Percentiles rank a stretch among this genome's conserved stretches.
Evolutionary conservation across 208 protist genomes (phyloP).

Genomic region (Cochliopodium minus): DNA sequence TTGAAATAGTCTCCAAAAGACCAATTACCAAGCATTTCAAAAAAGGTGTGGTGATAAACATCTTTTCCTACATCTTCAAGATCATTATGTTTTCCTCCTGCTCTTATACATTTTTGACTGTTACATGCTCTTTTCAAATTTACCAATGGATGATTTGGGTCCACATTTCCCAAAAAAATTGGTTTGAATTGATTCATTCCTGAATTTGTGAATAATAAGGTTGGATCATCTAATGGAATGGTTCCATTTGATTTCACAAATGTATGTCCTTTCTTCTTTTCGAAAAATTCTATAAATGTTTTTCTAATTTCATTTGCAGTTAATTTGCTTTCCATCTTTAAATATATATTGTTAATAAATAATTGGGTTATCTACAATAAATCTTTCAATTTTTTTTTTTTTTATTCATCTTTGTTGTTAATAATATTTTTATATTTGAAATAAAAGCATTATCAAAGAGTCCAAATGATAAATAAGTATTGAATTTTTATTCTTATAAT

Average conservation of each 20-base stretch:
- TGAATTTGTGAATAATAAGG: slow-evolving; percentile 93
- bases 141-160: slow-evolving; percentile 69
- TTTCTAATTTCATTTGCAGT: slow-evolving; percentile 56
- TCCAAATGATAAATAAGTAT: too few species aligned
- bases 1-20: slow-evolving; percentile 98
- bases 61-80: slow-evolving; percentile 95
- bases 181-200: slow-evolving; percentile 93
- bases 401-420: too few species aligned
- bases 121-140: slow-evolving; percentile 79
- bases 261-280: slow-evolving; percentile 54
- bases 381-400: too few species aligned
- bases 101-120: slow-evolving; percentile 96
- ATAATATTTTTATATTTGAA: too few species aligned
- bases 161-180: slow-evolving; percentile 82
- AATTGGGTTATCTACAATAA: too few species aligned
- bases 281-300: slow-evolving; percentile 83
- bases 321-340: too few species aligned
- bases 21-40: slow-evolving; percentile 99
- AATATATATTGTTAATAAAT: too few species aligned
- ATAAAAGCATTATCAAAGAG: too few species aligned
- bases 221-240: slow-evolving; percentile 87
- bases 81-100: slow-evolving; percentile 97
- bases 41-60: slow-evolving; percentile 98
- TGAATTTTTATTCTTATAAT: too few species aligned
- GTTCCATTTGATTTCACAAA: slow-evolving; percentile 70